Evolutionary conservation across 208 protist species (phyloP).

Genomic region (Acanthamoeba pearcei): DNA sequence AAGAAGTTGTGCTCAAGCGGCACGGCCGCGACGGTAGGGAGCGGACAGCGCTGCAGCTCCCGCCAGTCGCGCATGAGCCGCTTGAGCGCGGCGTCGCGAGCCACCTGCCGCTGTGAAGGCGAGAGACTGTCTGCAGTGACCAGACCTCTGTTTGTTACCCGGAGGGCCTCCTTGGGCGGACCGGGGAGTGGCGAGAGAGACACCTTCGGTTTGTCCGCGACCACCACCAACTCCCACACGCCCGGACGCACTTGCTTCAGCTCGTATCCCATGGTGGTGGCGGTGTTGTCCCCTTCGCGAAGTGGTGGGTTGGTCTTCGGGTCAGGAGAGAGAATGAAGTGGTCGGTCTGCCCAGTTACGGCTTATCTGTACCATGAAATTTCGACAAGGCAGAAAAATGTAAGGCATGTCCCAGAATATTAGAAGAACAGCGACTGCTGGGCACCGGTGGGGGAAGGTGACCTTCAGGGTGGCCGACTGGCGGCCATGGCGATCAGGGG

Average conservation of each 20-base stretch:
- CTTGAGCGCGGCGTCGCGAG: neutral
- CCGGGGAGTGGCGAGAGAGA: neutral
- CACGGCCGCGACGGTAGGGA: neutral
- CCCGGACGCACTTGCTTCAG: slow-evolving; percentile 3
- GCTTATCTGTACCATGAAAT: neutral
- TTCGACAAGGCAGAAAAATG: neutral
- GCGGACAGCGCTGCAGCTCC: neutral
- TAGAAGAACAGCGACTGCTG: neutral
- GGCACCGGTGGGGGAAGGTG: too few species aligned
- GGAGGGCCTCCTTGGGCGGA: neutral
- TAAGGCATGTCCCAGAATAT: slow-evolving; percentile 21
- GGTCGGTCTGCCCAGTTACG: neutral
- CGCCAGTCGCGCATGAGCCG: neutral
- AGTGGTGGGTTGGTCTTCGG: neutral
- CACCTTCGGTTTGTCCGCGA: neutral
- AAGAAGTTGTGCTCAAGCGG: slow-evolving; percentile 38
- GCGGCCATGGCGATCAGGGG: neutral
- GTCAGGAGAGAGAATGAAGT: neutral
- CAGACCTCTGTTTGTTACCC: neutral
- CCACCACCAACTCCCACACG: neutral
- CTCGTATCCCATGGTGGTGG: neutral
- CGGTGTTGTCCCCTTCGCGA: neutral
- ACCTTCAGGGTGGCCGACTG: neutral
- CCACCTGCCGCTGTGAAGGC: neutral
- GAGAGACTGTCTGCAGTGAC: neutral